These are phyloP conservation scores for Saitozyma podzolica DNA, from an alignment of 768 basidiomycete species.

Conservation along the genomic window DNA sequence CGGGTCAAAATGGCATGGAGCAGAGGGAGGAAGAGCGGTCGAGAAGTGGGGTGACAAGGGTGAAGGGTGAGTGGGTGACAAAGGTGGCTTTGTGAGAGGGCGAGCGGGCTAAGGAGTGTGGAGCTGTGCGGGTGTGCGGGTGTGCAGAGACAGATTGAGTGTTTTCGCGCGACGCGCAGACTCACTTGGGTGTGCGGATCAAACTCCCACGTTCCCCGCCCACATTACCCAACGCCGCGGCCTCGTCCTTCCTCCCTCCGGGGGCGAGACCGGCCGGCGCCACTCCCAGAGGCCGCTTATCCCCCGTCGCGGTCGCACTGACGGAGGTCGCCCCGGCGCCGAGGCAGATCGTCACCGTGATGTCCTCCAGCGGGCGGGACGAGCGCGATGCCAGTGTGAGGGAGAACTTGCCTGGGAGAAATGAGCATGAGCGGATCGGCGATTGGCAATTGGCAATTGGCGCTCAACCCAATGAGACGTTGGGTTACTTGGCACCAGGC, in stretches of 20 bases:
- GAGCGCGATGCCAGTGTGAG: slow-evolving; percentile 43
- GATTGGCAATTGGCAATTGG: not conserved
- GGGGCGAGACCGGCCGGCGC: not conserved
- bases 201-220: slow-evolving; percentile 74
- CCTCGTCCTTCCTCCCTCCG: not conserved
- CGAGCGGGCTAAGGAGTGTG: too few relatives aligned
- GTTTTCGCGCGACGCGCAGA: slow-evolving; percentile 1
- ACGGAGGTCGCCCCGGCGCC: slow-evolving; percentile 72
- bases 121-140: too few relatives aligned
- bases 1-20: too few relatives aligned
- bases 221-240: slow-evolving; percentile 31
- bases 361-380: slow-evolving; percentile 65
- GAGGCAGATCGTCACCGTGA: slow-evolving; percentile 70
- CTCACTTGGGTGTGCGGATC: slow-evolving; percentile 67
- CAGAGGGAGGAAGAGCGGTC: too few relatives aligned
- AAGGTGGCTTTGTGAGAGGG: too few relatives aligned
- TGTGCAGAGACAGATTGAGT: not conserved
- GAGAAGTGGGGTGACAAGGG: too few relatives aligned
- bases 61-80: too few relatives aligned
- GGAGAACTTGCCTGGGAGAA: slow-evolving; percentile 46
- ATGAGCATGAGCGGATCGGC: slow-evolving; percentile 51
- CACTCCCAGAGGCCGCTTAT: slow-evolving; percentile 22
- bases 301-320: slow-evolving; percentile 65
- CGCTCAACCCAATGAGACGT: too few relatives aligned
- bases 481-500: too few relatives aligned